These are phyloP conservation scores for Curvularia verruculosa DNA, from an alignment of 2,329 filamentous ascomycete genomes.

Conservation along the genomic window DNA sequence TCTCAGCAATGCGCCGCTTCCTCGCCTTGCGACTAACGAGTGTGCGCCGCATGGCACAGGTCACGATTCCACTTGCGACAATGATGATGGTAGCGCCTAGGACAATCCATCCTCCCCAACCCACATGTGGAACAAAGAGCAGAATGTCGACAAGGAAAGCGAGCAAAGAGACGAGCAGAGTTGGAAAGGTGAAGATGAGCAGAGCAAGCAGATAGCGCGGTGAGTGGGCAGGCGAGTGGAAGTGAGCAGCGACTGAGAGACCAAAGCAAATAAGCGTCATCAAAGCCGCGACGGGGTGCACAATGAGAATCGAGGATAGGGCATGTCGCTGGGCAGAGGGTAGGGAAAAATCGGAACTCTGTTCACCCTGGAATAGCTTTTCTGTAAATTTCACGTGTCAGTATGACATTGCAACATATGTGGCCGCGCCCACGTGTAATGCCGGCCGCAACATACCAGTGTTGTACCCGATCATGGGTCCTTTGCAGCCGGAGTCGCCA, in stretches of 20 bases:
- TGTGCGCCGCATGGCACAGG: slow-evolving; percentile 92
- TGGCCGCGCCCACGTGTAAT: not conserved
- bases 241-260: slow-evolving; percentile 79
- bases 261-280: slow-evolving; percentile 84
- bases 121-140: slow-evolving; percentile 90
- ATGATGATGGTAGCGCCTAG: slow-evolving; percentile 87
- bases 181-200: slow-evolving; percentile 84
- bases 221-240: slow-evolving; percentile 88
- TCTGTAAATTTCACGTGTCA: slow-evolving; percentile 48
- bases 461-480: slow-evolving; percentile 82
- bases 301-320: slow-evolving; percentile 87
- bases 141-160: slow-evolving; percentile 93
- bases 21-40: slow-evolving; percentile 91
- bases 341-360: slow-evolving; percentile 62
- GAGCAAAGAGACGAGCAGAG: slow-evolving; percentile 80
- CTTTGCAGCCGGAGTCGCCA: slow-evolving; percentile 62
- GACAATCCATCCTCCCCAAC: slow-evolving; percentile 94
- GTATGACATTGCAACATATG: slow-evolving; percentile 2
- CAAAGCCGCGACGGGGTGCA: slow-evolving; percentile 89
- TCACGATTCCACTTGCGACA: slow-evolving; percentile 79
- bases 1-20: slow-evolving; percentile 88
- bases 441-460: slow-evolving; percentile 64
- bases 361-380: slow-evolving; percentile 54
- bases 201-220: slow-evolving; percentile 83
- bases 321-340: slow-evolving; percentile 69